A percentile compares a stretch with the other conserved stretches of the same genome.
These are phyloP conservation scores for Coniochaeta ligniaria DNA, from an alignment of 2,329 filamentous ascomycete genomes.

Conservation along the genomic window DNA sequence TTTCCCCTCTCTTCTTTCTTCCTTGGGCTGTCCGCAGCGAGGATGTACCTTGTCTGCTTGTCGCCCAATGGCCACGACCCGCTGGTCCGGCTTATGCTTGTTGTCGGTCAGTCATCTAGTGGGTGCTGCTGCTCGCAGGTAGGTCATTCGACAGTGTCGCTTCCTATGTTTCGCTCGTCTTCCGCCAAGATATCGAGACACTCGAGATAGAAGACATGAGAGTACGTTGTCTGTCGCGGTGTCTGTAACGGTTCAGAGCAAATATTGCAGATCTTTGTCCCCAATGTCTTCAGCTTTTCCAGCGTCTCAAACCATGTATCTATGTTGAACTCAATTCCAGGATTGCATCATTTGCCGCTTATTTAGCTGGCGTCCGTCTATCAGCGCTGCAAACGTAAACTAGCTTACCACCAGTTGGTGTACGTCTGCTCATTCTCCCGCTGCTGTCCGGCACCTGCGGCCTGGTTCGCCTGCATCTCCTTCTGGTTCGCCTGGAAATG, in stretches of 20 bases:
- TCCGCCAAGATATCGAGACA: constrained; percentile 12
- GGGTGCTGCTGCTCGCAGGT: neutral
- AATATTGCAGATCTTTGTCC: constrained; percentile 1
- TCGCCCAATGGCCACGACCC: too few species aligned
- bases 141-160: neutral
- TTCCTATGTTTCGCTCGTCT: neutral
- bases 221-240: constrained; percentile 17
- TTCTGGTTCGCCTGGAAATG: neutral
- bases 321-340: constrained; percentile 4
- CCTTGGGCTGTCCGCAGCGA: too few species aligned
- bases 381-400: neutral
- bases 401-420: neutral
- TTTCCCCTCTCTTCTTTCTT: too few species aligned
- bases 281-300: constrained; percentile 1
- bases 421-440: neutral
- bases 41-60: too few species aligned
- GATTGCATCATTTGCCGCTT: too few species aligned
- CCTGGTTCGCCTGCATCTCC: neutral
- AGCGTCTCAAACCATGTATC: neutral
- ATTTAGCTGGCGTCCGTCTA: neutral
- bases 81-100: too few species aligned
- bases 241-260: neutral
- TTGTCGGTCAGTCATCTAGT: neutral
- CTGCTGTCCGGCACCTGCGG: neutral
- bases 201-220: constrained; percentile 20